Evolutionary conservation across 2,329 filamentous ascomycete species (phyloP), one percentile per base, ranked within the genome.

Genomic region (Zymoseptoria crescenta): DNA sequence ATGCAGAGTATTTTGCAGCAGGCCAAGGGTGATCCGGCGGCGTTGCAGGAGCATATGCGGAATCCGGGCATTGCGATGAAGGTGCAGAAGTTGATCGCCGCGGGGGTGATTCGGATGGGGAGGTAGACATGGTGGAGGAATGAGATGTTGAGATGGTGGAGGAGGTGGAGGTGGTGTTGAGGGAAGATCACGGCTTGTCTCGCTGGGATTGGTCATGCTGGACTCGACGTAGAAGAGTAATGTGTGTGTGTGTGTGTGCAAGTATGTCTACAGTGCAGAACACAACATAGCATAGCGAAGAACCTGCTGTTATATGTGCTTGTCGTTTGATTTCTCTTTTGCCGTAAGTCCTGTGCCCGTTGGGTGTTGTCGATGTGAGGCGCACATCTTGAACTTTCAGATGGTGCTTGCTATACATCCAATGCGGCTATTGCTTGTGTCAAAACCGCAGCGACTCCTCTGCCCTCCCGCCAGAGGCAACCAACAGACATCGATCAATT

Each of bases 1-100:
- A 97, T 99, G 93, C 91, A 99, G 78, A 88, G 88, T 66, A 99
- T 74, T 92, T 91, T 45, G 87, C 92, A 97, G 75, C 94, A 99
- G 78, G 94, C 94, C 52, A 96, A 97, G 81, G 86, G 85, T 57
- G 89, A 99, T 70, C 94, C 94, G 19, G 88, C 88, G 54, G 94
- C 94, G 52, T 83, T 99, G 63, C 88, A 95, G 73, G 93, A 99
- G 75, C 95, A 99, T 77, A 96, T 99, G 89, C 89, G 87, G 80
- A 99, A 97, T 79, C 84, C 91, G 0, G 83, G 81, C 59, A 89
- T 99, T 67, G 83, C 86, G 61, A 83, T 83, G 69, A 96, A 96
- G 83, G 88, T 99, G 65, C 91, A 96, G 81, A 96, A 96, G 79
- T 79, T 97, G 69, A 87, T 96, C 66, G 91, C 91, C 57, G 92